Percentiles rank a stretch among this genome's conserved stretches.
Evolutionary conservation across 1,284 basidiomycete species (phyloP).

Genomic region (Cutaneotrichosporon mucoides): DNA sequence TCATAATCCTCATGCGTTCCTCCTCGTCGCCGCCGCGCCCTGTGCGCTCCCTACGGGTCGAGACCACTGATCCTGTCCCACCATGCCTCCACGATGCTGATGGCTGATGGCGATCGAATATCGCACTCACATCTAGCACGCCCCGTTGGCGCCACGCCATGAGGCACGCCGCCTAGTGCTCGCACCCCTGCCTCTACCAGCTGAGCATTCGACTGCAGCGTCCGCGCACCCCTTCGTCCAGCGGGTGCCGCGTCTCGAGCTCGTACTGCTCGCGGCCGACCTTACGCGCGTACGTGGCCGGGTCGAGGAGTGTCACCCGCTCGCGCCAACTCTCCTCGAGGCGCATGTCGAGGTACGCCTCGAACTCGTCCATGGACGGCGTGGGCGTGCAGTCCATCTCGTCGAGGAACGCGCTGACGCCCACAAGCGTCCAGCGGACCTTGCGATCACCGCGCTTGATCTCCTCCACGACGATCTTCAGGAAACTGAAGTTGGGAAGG

Average conservation of each 20-base stretch:
- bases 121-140: no score
- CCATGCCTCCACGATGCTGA: no score
- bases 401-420: not conserved
- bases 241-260: not conserved
- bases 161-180: not conserved
- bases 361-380: not conserved
- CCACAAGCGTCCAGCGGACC: conserved; percentile 1
- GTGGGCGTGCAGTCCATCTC: conserved; percentile 1
- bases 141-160: no score
- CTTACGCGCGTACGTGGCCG: not conserved
- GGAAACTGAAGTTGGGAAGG: conserved; percentile 1
- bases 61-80: no score
- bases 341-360: not conserved
- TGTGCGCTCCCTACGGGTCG: no score
- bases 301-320: not conserved
- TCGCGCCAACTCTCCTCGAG: not conserved
- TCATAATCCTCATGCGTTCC: no score
- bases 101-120: no score
- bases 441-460: not conserved
- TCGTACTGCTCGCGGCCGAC: not conserved
- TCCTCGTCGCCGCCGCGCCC: no score
- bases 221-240: not conserved
- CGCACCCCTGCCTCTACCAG: not conserved
- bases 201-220: not conserved
- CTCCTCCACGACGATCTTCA: not conserved